Conservation (phyloP, 306 rosid species). For the Trifolium subterraneum region DNA sequence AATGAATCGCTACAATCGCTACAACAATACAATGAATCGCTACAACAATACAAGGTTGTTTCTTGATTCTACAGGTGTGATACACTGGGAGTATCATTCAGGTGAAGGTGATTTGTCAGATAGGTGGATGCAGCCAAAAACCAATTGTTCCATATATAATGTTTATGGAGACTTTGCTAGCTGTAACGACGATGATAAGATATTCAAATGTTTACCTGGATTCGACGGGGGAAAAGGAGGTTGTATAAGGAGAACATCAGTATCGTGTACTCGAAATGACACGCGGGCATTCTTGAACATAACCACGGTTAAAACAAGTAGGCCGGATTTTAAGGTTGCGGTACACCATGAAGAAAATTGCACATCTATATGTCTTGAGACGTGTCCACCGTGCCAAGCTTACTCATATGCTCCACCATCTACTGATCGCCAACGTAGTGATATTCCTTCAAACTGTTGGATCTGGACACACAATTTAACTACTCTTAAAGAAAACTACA, state of each 20-base stretch:
- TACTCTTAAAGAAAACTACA: constrained; percentile 42
- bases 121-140: neutral
- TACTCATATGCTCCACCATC: constrained; percentile 41
- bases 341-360: constrained; percentile 23
- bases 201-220: constrained; percentile 52
- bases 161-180: constrained; percentile 43
- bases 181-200: neutral
- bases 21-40: too few species aligned
- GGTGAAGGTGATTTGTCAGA: accelerated
- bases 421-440: neutral
- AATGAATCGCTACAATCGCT: too few species aligned
- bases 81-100: too few species aligned
- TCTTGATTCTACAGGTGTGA: neutral
- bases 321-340: accelerated
- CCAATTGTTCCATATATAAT: neutral
- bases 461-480: constrained; percentile 32
- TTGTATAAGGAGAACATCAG: neutral
- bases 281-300: constrained; percentile 7
- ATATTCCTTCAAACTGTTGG: neutral
- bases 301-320: neutral
- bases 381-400: constrained; percentile 32
- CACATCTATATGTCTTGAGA: neutral
- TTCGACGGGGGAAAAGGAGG: neutral
- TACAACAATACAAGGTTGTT: constrained; percentile 41
- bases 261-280: neutral